phyloP scores from a whole-genome alignment of 2,329 filamentous ascomycete species.

The Chrysosphaeria jannelii region DNA sequence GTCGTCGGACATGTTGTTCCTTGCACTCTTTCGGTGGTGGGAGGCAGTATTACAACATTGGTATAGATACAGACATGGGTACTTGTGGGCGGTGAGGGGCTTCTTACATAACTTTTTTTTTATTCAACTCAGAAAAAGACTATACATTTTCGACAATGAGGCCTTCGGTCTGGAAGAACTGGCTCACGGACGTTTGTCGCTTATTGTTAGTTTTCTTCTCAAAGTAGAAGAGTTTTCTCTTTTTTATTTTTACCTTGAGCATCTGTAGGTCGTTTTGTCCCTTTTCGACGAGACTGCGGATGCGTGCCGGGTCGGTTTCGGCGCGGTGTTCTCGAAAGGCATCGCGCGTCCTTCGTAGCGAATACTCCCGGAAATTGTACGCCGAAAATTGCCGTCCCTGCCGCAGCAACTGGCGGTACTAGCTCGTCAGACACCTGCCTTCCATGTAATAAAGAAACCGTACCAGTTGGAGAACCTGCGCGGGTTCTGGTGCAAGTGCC shows the following conservation, averaged over 20 bases:
- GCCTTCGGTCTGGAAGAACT: conserved; percentile 77
- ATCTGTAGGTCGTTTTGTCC: conserved; percentile 64
- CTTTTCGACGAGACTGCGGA: conserved; percentile 74
- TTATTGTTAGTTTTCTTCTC: conserved; percentile 3
- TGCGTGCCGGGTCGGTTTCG: conserved; percentile 40
- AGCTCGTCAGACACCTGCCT: too few species aligned
- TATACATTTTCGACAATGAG: conserved; percentile 94
- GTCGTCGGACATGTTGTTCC: conserved; percentile 58
- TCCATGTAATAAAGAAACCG: too few species aligned
- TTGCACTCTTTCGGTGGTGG: too few species aligned
- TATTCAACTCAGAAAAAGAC: too few species aligned
- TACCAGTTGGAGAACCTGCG: too few species aligned
- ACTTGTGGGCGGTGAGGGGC: too few species aligned
- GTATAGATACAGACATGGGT: too few species aligned
- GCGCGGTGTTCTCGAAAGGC: conserved; percentile 56
- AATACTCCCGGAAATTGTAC: conserved; percentile 97
- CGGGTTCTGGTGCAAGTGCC: too few species aligned
- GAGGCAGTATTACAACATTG: too few species aligned
- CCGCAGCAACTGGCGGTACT: conserved; percentile 83
- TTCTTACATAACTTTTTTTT: background rate
- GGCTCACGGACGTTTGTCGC: conserved; percentile 84
- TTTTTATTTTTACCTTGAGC: conserved; percentile 37
- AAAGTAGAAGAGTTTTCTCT: background rate
- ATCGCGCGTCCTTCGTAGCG: conserved; percentile 66
- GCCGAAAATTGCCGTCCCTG: conserved; percentile 64